Evolutionary conservation across 139 green algal genomes (phyloP).

Genomic region (Tetradesmus lagerheimii): DNA sequence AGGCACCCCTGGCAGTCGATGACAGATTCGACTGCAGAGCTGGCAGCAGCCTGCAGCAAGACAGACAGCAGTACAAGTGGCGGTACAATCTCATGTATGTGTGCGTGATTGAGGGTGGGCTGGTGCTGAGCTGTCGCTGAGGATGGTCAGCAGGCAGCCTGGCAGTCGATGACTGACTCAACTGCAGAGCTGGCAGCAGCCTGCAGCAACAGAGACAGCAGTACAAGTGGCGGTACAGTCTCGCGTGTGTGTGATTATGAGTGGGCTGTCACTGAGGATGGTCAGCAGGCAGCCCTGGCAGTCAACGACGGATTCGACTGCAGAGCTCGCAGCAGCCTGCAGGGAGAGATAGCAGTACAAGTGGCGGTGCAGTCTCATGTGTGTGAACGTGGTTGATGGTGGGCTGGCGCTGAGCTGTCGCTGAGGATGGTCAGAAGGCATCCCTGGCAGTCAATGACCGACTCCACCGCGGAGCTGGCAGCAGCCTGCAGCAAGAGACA

Average conservation of each 20-base stretch:
- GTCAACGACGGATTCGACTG: conserved; percentile 62
- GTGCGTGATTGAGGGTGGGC: no score
- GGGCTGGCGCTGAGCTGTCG: no score
- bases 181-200: conserved; percentile 50
- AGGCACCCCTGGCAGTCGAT: conserved; percentile 54
- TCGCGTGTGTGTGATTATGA: no score
- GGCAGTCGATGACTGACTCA: conserved; percentile 56
- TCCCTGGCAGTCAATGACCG: conserved; percentile 53
- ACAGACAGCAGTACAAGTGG: neutral
- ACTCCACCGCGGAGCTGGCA: conserved; percentile 56
- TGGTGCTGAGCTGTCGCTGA: no score
- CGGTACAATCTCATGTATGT: no score
- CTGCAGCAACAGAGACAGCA: neutral
- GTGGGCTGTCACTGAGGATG: neutral
- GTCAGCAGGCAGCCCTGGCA: conserved; percentile 29
- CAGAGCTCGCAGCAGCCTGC: conserved; percentile 43
- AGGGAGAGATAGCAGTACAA: neutral
- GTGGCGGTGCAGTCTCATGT: no score
- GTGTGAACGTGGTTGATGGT: no score
- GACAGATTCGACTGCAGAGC: conserved; percentile 57
- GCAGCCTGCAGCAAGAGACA: neutral
- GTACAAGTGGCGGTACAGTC: neutral
- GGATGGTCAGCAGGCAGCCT: conserved; percentile 17
- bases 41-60: conserved; percentile 20
- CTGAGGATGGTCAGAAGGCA: neutral